Percentiles rank a stretch among this genome's conserved stretches.
These are phyloP conservation scores for Omphalotus olearius DNA, from an alignment of 1,284 basidiomycete species.

Conservation along the genomic window DNA sequence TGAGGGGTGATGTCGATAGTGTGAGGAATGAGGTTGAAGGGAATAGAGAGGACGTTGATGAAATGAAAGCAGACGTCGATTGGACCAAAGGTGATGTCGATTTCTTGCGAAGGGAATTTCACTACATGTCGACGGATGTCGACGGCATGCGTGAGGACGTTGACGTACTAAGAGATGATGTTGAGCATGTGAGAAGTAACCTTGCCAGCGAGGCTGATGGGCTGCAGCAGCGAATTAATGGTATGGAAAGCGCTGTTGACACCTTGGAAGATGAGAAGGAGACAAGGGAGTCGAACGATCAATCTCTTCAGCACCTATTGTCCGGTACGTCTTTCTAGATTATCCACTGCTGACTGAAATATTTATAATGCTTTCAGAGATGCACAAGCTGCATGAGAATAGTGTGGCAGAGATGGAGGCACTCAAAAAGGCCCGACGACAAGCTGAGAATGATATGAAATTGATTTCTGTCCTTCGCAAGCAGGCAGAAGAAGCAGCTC, in stretches of 20 bases:
- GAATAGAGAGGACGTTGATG: background rate
- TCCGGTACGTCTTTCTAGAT: background rate
- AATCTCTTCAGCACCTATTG: background rate
- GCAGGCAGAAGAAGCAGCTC: background rate
- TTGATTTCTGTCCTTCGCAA: slow-evolving; percentile 3
- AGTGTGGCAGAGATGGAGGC: slow-evolving; percentile 29
- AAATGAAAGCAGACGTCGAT: background rate
- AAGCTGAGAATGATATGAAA: slow-evolving; percentile 16
- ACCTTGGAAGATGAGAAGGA: background rate
- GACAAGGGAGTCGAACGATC: background rate
- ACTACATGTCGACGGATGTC: slow-evolving; percentile 28
- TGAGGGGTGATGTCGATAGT: background rate
- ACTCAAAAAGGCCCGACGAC: slow-evolving; percentile 27
- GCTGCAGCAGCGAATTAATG: slow-evolving; percentile 36
- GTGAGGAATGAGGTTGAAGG: background rate
- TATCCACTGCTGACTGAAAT: background rate
- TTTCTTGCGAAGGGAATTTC: background rate
- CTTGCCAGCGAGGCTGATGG: slow-evolving; percentile 29
- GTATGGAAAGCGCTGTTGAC: slow-evolving; percentile 25
- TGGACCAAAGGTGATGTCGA: background rate
- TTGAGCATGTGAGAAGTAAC: slow-evolving; percentile 28
- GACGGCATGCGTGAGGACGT: slow-evolving; percentile 31
- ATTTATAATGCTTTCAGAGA: slow-evolving; percentile 22
- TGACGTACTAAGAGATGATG: slow-evolving; percentile 33
- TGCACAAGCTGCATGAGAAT: slow-evolving; percentile 26